These are phyloP conservation scores for Cryptosporidium tyzzeri DNA, from an alignment of 169 alveolate genomes.

Conservation along the genomic window DNA sequence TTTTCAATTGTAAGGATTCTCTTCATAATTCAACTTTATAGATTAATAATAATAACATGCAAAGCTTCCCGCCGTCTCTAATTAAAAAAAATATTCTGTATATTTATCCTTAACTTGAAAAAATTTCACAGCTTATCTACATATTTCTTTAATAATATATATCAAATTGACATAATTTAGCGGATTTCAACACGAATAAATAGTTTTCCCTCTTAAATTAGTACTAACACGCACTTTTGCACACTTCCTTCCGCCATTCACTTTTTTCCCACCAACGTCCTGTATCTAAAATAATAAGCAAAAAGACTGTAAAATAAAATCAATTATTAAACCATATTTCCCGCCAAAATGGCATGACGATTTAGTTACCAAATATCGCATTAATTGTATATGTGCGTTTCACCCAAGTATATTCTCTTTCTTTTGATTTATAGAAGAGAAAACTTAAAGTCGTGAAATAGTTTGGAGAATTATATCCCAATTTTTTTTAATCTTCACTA, in stretches of 20 bases:
- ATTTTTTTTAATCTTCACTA: background rate
- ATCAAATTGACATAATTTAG: background rate
- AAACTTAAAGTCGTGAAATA: background rate
- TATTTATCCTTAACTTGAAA: no score
- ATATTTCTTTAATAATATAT: no score
- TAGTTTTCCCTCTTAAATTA: no score
- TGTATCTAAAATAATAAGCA: conserved; percentile 5
- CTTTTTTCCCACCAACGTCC: conserved; percentile 39
- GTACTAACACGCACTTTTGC: conserved; percentile 2
- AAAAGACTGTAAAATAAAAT: background rate
- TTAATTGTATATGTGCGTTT: conserved; percentile 7
- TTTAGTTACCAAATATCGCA: background rate
- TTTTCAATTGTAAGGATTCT: no score
- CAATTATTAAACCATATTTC: background rate
- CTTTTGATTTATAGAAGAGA: background rate
- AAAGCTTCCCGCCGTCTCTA: conserved; percentile 32
- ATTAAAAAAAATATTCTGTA: background rate
- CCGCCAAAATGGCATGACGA: conserved; percentile 30
- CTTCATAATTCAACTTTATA: background rate
- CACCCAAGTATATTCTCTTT: background rate
- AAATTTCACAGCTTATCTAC: no score
- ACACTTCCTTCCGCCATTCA: conserved; percentile 15
- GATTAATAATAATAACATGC: background rate
- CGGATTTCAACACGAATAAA: no score
- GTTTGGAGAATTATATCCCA: background rate